phyloP scores from a whole-genome alignment of 495 filamentous ascomycete species.

The Neurospora sp. region DNA sequence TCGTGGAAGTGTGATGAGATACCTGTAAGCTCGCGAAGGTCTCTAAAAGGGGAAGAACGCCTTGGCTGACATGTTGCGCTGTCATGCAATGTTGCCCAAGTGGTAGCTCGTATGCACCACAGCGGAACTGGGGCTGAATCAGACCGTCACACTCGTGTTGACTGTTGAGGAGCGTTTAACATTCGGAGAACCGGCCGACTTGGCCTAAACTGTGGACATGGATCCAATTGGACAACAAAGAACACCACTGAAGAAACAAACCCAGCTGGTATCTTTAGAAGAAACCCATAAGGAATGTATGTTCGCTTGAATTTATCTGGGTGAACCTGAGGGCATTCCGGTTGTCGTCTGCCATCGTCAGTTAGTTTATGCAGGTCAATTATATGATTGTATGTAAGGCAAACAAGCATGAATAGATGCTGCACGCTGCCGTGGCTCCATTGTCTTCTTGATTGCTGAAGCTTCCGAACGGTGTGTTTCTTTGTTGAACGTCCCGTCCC shows the following conservation, averaged over 20 bases:
- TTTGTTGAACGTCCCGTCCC: neutral
- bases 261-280: neutral
- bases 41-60: neutral
- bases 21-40: neutral
- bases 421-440: neutral
- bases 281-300: neutral
- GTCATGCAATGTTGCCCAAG: neutral
- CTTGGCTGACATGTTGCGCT: neutral
- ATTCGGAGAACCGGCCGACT: neutral
- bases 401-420: neutral
- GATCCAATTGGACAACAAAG: neutral
- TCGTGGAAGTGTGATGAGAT: neutral
- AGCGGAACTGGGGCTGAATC: neutral
- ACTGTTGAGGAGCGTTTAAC: neutral
- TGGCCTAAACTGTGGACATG: neutral
- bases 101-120: neutral
- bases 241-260: neutral
- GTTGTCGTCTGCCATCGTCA: neutral
- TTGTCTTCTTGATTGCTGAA: neutral
- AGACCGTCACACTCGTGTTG: neutral
- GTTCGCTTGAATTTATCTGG: neutral
- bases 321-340: neutral
- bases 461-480: neutral
- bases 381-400: neutral
- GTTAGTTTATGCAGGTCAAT: neutral